Base-by-base conservation (phyloP, 441 rosid species). In the Pelargonium citronellum region DNA sequence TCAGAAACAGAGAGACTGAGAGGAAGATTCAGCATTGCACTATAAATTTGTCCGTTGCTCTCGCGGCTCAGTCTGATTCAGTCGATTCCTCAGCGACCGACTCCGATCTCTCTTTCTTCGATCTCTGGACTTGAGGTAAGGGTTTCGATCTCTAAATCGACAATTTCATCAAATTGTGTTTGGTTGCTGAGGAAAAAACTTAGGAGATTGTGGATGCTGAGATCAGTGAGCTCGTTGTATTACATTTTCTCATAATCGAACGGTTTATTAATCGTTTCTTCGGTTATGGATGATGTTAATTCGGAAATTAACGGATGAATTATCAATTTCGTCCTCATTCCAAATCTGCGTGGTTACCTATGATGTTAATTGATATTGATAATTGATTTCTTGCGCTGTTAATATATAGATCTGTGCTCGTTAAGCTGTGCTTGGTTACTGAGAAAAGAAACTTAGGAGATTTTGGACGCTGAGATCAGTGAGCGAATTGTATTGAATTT, bases 121-220 rank as follows among this genome's bases (percentile, higher is more conserved):
- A 55, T 55, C 61, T 15, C 61, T 55, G 61, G 61, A 55, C 61
- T 55, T 55, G 22, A 16, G 61, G 61, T 55, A 55, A 55, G 61
- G 61, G 22, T 16, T 55, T 55, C 61, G 10, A 55, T 55, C 8
- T 55, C 10, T 55, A 55, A 16, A 16, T 55, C 19, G 61, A 55
- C 19, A 17, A 19, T 55, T 55, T 16, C 20, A 3, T 55, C 61
- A 17, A 55, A 55, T 55, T 30, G 37, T 17, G 61, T 55, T 55
- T 55, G 61, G 61, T 55, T 55, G 1, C 61, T 7, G 60, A 15
- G 8, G 3, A 1, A 12, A 49, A 17, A n/a, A 9, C 22, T 15
- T 55, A 49, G 57, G 57, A 49, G 57, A 49, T 49, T 49, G 57
- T 2, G 6, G 57, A 49, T 55, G 20, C 8, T 15, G 16, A 16